Conservation (phyloP, 179 eudicot species). For the Silene noctiflora region DNA sequence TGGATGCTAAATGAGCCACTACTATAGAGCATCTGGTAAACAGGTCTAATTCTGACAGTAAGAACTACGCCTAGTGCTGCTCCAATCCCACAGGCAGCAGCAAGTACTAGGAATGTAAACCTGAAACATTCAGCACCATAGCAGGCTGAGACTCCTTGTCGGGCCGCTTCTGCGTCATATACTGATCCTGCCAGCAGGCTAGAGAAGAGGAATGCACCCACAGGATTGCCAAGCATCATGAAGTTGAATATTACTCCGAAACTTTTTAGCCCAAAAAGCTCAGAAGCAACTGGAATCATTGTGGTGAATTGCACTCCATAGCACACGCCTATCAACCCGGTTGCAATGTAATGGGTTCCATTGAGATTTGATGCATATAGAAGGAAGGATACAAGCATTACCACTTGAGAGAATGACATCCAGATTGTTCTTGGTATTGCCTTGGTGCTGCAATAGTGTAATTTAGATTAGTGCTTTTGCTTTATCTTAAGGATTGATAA, state of each 20-base stretch:
- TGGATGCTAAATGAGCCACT: constrained; percentile 42
- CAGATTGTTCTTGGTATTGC: constrained; percentile 60
- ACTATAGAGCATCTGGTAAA: constrained; percentile 54
- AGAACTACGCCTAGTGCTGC: constrained; percentile 41
- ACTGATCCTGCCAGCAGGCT: constrained; percentile 57
- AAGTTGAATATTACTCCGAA: constrained; percentile 62
- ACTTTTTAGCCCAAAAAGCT: constrained; percentile 61
- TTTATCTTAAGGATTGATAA: not conserved
- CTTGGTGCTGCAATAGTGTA: constrained; percentile 39
- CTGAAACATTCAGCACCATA: constrained; percentile 53
- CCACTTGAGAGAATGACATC: constrained; percentile 49
- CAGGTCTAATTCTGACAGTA: constrained; percentile 56
- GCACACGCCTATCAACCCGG: constrained; percentile 60
- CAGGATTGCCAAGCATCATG: constrained; percentile 56
- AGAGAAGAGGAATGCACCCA: constrained; percentile 60
- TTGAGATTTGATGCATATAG: constrained; percentile 44
- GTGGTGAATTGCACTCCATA: constrained; percentile 63
- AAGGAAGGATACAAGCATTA: constrained; percentile 50
- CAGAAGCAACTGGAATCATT: constrained; percentile 64
- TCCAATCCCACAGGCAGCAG: constrained; percentile 52
- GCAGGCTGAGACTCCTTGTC: constrained; percentile 54
- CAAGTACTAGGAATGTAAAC: constrained; percentile 54
- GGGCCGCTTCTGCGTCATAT: constrained; percentile 53
- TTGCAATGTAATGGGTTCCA: constrained; percentile 55
- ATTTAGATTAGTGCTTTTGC: not conserved